Evolutionary conservation across 345 rosid species (phyloP).

Genomic region (Brassica nigra): DNA sequence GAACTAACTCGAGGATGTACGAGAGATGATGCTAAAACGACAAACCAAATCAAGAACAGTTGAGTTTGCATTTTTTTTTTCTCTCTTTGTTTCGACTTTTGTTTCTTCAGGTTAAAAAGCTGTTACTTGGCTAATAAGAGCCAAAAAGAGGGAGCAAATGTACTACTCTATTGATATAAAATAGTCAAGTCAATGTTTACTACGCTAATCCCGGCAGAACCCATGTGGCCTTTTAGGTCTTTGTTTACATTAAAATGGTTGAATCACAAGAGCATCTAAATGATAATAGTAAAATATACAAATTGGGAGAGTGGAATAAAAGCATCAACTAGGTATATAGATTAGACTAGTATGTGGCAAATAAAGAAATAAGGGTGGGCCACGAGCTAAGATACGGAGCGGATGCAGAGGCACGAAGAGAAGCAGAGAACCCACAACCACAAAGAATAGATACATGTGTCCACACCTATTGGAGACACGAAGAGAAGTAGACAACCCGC

Average conservation of each 20-base stretch:
- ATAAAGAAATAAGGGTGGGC: neutral
- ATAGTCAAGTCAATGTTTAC: neutral
- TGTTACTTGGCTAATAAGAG: neutral
- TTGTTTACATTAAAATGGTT: neutral
- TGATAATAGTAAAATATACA: neutral
- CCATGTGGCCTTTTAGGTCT: neutral
- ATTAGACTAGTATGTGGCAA: neutral
- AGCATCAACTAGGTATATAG: neutral
- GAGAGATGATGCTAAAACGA: conserved; percentile 14
- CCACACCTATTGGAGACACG: neutral
- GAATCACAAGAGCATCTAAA: neutral
- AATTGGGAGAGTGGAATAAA: neutral
- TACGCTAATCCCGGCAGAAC: neutral
- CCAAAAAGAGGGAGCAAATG: neutral
- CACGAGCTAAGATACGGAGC: neutral
- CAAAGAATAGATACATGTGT: neutral
- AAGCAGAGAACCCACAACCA: conserved; percentile 2
- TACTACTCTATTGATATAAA: neutral
- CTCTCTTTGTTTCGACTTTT: neutral
- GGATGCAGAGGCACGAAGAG: conserved; percentile 13
- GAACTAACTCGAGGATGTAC: conserved; percentile 14
- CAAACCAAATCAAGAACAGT: neutral
- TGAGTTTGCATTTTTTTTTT: conserved; percentile 10
- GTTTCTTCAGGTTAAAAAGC: neutral
- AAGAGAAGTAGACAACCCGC: neutral